Conservation (phyloP, 73 alveolate genomes). For the Paramecium biaurelia region DNA sequence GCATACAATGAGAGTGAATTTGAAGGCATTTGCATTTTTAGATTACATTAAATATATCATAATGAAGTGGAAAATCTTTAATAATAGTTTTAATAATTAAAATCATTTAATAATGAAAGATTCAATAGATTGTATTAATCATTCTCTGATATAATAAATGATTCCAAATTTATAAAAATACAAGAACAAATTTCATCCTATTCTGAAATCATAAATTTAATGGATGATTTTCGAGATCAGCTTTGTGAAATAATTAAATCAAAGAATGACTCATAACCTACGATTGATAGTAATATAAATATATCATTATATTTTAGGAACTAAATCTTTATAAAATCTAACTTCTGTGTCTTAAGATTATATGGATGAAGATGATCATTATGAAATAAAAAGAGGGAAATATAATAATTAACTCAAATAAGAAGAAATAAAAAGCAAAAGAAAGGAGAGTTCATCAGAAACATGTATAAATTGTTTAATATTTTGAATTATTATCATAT, state of each 20-base stretch:
- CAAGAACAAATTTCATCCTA: not conserved
- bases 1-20: not conserved
- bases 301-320: not conserved
- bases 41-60: not conserved
- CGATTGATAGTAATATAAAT: not conserved
- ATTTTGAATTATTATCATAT: slow-evolving; percentile 23
- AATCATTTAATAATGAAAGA: not conserved
- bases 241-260: not conserved
- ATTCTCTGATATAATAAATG: not conserved
- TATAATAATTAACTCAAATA: not conserved
- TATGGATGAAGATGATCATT: not conserved
- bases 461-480: slow-evolving; percentile 17
- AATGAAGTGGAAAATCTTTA: not conserved
- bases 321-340: not conserved
- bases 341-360: not conserved
- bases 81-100: not conserved
- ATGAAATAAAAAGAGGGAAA: not conserved
- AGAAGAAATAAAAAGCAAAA: not conserved
- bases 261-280: not conserved
- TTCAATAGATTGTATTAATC: not conserved
- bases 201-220: not conserved
- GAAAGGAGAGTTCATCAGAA: slow-evolving; percentile 17
- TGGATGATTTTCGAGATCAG: not conserved
- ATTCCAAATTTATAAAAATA: not conserved
- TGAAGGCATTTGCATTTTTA: not conserved